Conservation (phyloP, 176 grass and related monocot species). For the Juncus inflexus region DNA sequence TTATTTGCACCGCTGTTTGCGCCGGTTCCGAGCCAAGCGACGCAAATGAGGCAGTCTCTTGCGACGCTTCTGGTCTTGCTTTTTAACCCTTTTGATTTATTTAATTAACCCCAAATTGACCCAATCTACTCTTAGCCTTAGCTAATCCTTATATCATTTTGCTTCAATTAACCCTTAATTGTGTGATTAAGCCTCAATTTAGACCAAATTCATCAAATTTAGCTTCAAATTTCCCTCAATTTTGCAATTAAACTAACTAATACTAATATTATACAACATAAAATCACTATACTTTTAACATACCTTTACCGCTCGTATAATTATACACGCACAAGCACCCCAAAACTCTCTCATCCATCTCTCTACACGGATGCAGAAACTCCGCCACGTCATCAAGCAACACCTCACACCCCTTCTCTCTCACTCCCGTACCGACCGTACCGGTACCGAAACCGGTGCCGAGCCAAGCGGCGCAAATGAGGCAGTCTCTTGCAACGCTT, state of each 20-base stretch:
- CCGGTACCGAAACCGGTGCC: conserved; percentile 58
- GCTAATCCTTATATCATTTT: no score
- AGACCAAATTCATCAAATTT: no score
- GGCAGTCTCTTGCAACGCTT: conserved; percentile 61
- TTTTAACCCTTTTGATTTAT: no score
- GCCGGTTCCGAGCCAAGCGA: conserved; percentile 75
- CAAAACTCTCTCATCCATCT: conserved; percentile 79
- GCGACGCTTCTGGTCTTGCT: conserved; percentile 68
- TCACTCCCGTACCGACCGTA: conserved; percentile 44
- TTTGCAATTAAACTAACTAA: no score
- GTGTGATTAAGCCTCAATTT: no score
- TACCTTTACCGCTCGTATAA: conserved; percentile 97
- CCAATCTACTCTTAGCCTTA: no score
- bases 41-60: conserved; percentile 60
- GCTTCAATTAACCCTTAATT: no score
- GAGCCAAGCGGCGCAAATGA: conserved; percentile 70
- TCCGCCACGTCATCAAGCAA: conserved; percentile 57
- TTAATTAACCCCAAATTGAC: no score
- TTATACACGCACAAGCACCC: conserved; percentile 88
- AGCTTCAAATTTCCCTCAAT: no score
- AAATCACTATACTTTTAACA: not conserved
- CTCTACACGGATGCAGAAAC: conserved; percentile 73
- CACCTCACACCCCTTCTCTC: conserved; percentile 61
- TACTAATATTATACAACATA: not conserved
- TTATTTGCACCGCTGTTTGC: conserved; percentile 40